Conservation (phyloP, 2,329 filamentous ascomycete genomes). For the Neocucurbitaria cava region DNA sequence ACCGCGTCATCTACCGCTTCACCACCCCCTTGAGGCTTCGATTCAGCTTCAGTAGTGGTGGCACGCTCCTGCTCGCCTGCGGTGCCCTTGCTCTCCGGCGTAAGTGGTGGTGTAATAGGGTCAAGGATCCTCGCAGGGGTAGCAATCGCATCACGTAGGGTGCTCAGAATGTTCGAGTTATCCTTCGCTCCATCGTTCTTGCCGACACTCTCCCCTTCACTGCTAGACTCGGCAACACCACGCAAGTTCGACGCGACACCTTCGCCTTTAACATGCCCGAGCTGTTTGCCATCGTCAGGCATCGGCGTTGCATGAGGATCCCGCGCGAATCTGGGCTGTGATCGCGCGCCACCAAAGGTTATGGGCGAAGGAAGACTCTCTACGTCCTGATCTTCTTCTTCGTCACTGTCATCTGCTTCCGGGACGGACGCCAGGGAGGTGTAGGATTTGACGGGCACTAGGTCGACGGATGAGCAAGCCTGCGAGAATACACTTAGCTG, state of each 20-base stretch:
- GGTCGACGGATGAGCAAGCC: constrained; percentile 41
- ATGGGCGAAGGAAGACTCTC: constrained; percentile 31
- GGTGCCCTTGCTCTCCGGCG: constrained; percentile 10
- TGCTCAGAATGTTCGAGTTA: constrained; percentile 5
- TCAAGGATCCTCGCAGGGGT: constrained; percentile 15
- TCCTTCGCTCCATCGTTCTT: constrained; percentile 27
- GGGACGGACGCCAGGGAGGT: constrained; percentile 37
- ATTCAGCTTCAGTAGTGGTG: constrained; percentile 5
- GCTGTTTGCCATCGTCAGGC: constrained; percentile 19
- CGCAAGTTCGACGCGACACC: constrained; percentile 1
- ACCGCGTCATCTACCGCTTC: constrained; percentile 17
- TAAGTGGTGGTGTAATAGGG: constrained; percentile 19
- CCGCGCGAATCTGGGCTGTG: constrained; percentile 7
- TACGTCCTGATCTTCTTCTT: constrained; percentile 23
- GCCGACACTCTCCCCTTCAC: constrained; percentile 21
- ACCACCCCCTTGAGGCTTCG: constrained; percentile 23
- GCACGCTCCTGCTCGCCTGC: constrained; percentile 3
- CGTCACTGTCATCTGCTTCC: constrained; percentile 28
- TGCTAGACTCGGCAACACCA: constrained; percentile 10
- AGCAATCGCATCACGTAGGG: constrained; percentile 18
- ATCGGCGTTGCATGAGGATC: constrained; percentile 22
- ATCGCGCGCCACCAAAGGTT: constrained; percentile 13
- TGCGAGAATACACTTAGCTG: constrained; percentile 33
- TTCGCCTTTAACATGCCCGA: constrained; percentile 8
- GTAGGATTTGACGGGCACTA: constrained; percentile 33